Evolutionary conservation across 805 yeast genomes (phyloP).

Genomic region (Debaryomyces castellii): DNA sequence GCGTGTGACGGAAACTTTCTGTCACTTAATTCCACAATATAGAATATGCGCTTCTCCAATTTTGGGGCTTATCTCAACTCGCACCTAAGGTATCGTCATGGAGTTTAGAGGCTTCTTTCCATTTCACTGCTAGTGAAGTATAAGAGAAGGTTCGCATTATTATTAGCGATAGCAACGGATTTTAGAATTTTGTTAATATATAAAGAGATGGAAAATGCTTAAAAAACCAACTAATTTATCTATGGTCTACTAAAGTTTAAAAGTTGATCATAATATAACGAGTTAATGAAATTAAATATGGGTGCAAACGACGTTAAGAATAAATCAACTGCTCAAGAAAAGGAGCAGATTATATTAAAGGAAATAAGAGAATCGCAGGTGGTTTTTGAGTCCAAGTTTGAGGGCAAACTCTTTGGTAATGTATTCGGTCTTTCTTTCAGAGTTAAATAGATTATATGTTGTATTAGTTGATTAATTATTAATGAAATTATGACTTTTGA

Average conservation of each 20-base stretch:
- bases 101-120: not conserved
- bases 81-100: not conserved
- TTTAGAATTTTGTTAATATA: not conserved
- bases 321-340: constrained; percentile 38
- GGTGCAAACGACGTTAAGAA: not conserved
- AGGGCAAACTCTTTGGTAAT: constrained; percentile 41
- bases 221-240: too few species aligned
- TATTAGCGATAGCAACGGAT: not conserved
- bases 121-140: not conserved
- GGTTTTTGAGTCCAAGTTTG: constrained; percentile 39
- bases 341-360: constrained; percentile 45
- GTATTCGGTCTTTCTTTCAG: constrained; percentile 35
- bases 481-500: not conserved
- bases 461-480: not conserved
- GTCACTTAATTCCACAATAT: not conserved
- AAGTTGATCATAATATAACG: not conserved
- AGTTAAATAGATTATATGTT: not conserved
- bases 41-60: not conserved
- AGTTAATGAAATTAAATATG: not conserved
- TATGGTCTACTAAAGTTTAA: too few species aligned
- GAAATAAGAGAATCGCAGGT: constrained; percentile 37
- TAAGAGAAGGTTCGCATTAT: too few species aligned
- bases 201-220: not conserved
- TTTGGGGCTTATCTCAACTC: not conserved
- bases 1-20: too few species aligned